Base-by-base conservation (phyloP, 805 yeast genomes). In the Saturnispora sekii region DNA sequence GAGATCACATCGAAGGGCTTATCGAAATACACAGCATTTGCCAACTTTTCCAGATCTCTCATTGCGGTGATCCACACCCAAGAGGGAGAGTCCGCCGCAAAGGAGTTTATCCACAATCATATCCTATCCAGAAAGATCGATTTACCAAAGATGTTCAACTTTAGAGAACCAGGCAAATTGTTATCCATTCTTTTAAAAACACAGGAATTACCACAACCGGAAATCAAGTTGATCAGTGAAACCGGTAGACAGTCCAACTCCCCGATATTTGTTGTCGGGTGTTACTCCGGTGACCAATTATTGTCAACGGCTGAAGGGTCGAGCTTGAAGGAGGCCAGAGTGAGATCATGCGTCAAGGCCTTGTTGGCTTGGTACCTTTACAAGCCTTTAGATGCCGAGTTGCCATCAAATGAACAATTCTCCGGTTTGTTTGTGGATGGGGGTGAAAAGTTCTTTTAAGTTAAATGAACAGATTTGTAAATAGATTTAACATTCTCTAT, bases 241-340 rank as follows among this genome's bases (percentile, higher is more conserved):
- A 84, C 96, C 28, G 99, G 99, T 62, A 77, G 98, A 64, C 69
- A 72, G 56, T 78, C 96, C 3, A 73, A 76, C 47, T 78, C 84
- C 39, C 95, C 98, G 18, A 81, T 88, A 33, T 93, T 77, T 54
- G 83, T 90, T 11, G 95, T 90, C 31, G 97, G 96, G 41, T 93
- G 86, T 1, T 93, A 88, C 63, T 72, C 84, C 47, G 97, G 96
- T 32, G 70, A 72, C 11, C 77, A 78, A 51, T 80, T 86, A 64
- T 70, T 93, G 45, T 96, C 97, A 42, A 97, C 93, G 64, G 96
- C 96, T 35, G 87, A 84, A 59, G 99, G 97, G 32, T 71, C 94
- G 6, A 84, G 95, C 28, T 69, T 93, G 56, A 77, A 75, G 52
- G 97, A 93, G 66, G 96, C 97, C 32, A 85, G 88, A 65, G 83